These are phyloP conservation scores for Cardamine resedifolia DNA, from an alignment of 345 rosid species.

Conservation along the genomic window DNA sequence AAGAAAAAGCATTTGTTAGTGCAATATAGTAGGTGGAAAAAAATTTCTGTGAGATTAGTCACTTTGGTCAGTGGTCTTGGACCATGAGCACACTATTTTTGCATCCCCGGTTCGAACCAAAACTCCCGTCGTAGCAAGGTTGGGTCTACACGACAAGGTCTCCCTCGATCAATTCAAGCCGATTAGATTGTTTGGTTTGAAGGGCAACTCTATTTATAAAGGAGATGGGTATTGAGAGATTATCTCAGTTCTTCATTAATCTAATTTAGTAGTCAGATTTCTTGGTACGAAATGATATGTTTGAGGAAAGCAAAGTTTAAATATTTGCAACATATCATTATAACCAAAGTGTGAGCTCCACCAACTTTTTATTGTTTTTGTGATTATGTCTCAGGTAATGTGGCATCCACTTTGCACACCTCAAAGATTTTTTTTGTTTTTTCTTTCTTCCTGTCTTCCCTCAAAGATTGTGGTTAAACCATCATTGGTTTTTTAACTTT, in stretches of 20 bases:
- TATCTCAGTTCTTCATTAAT: not conserved
- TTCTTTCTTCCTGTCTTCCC: not conserved
- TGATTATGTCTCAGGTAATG: slow-evolving; percentile 29
- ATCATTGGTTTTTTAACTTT: not conserved
- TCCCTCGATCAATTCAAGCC: not conserved
- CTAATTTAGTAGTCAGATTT: not conserved
- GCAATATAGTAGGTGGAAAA: slow-evolving; percentile 35
- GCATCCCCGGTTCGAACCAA: not conserved
- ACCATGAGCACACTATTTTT: not conserved
- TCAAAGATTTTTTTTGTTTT: slow-evolving; percentile 25
- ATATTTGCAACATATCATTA: slow-evolving; percentile 1
- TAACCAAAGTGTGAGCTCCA: slow-evolving; percentile 30
- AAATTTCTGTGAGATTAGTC: slow-evolving; percentile 1
- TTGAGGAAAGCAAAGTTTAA: not conserved
- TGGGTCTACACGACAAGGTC: not conserved
- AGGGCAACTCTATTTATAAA: not conserved
- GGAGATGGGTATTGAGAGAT: not conserved
- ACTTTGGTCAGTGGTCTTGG: slow-evolving; percentile 23
- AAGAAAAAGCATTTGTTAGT: slow-evolving; percentile 31
- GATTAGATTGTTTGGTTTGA: not conserved
- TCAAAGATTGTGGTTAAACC: slow-evolving; percentile 35
- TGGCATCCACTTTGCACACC: slow-evolving; percentile 35
- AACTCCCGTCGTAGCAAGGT: not conserved
- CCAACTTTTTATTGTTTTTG: slow-evolving; percentile 28
- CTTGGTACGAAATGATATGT: slow-evolving; percentile 14